Conservation (phyloP, 2,329 filamentous ascomycete genomes). For the Penicillium sp. region DNA sequence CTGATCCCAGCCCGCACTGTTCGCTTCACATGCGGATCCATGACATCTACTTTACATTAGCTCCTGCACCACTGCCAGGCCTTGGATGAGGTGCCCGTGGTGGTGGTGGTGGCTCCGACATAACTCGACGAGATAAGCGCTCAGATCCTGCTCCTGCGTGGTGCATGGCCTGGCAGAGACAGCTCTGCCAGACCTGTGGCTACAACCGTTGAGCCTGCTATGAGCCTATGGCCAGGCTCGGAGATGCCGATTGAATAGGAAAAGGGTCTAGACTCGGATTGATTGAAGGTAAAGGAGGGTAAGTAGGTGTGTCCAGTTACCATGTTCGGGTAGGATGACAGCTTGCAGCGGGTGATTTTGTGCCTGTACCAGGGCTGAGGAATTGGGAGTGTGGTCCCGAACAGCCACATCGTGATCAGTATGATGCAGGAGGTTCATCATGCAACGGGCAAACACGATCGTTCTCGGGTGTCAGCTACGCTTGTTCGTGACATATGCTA, state of each 20-base stretch:
- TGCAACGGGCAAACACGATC: not conserved
- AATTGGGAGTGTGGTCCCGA: slow-evolving; percentile 1
- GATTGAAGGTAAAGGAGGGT: not conserved
- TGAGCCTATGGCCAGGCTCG: not conserved
- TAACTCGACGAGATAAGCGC: slow-evolving; percentile 24
- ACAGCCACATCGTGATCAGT: slow-evolving; percentile 22
- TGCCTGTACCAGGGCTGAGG: not conserved
- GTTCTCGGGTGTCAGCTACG: not conserved
- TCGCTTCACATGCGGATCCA: slow-evolving; percentile 25
- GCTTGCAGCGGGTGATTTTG: not conserved
- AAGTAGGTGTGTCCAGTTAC: not conserved
- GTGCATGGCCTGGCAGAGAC: not conserved
- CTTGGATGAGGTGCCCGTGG: slow-evolving; percentile 1
- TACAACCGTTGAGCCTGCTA: not conserved
- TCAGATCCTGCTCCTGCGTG: slow-evolving; percentile 17
- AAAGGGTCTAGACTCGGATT: slow-evolving; percentile 9
- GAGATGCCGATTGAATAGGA: not conserved
- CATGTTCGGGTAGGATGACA: not conserved
- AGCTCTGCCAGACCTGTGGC: not conserved
- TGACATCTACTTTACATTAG: slow-evolving; percentile 25
- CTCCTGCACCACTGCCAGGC: slow-evolving; percentile 13
- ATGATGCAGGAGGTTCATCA: slow-evolving; percentile 20
- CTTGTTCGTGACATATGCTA: not conserved
- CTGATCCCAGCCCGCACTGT: slow-evolving; percentile 12
- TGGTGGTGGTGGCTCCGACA: slow-evolving; percentile 17